Base-by-base conservation (phyloP, 208 protist species). In the Leishmania aethiopica region DNA sequence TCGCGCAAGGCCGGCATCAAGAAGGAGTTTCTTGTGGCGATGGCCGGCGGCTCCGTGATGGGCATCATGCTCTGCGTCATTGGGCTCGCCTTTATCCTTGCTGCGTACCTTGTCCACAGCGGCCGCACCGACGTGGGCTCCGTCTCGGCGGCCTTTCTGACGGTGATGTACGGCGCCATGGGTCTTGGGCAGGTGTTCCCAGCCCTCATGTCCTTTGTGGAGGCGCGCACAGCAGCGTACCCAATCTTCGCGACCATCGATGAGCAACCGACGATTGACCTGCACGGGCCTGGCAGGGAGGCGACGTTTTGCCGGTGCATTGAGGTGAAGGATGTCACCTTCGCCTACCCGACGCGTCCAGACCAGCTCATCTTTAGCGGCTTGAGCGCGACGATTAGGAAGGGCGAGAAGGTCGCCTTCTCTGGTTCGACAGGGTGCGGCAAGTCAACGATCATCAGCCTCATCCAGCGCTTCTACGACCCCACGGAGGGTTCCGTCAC, bases 381-480 rank as follows among this genome's bases (percentile, higher is more conserved):
- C 49, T 83, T 98, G 42, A 93, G 78, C 71, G 77, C 96, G 17
- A 83, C 60, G 22, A 94, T 98, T 62, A 19, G 77, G 71, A 88
- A 89, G 57, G 95, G 95, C 57, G 79, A 95, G 80, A 92, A 93
- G 79, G 82, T 98, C 35, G 95, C 95, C 53, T 93, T 97, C 75
- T 93, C 93, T 37, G 93, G 93, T 1, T 72, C 87, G 10, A 90
- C 89, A 22, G 95, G 95, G n/a, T 94, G 92, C 78, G 95, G 95
- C 53, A 98, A 98, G 85, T 96, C 92, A 10, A 92, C 93, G 59
- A 89, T 95, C 40, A 91, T 96, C 75, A 79, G 62, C 17, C 87
- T 98, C 28, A 67, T 98, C 17, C 92, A 96, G 82, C 89, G 94
- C 75, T 96, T 96, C 79, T 98, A 98, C 79, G 94, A 98, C 82